Base-by-base conservation (phyloP, 768 basidiomycete genomes). In the Mycena leptocephala region DNA sequence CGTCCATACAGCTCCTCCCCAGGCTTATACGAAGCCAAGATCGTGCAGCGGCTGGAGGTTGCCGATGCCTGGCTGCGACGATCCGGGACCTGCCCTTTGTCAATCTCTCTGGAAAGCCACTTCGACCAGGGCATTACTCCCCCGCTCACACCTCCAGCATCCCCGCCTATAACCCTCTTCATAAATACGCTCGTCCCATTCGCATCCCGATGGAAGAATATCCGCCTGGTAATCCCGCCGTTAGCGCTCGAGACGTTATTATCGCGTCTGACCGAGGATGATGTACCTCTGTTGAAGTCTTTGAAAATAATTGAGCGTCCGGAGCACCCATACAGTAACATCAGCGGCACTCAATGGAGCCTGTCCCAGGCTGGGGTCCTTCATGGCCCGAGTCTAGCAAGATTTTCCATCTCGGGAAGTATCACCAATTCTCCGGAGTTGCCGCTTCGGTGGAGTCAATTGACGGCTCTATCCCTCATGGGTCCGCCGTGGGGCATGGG, bases 1-100 rank as follows among this genome's bases (percentile, higher is more conserved):
- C 24, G 6, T 22, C 39, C 26, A 14, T 7, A n/a, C 64, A 48
- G 5, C 55, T 32, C 20, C 14, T 5, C 6, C 8, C 59, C 26
- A 14, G 22, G 20, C 9, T 4, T 66, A 5, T 32, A n/a, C 35
- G 37, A 64, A 13, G 18, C 32, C 18, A 72, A 63, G 51, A 5
- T 64, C 7, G 51, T 37, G 22, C 62, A 72, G 43, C 53, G 72
- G n/a, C n/a, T 73, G 16, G 55, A 73, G 55, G 41, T 30, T n/a
- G 43, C 46, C 16, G 48, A 48, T 18, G 43, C 33, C 8, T 73
- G 72, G 72, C 32, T 73, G 11, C 16, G 41, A 22, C 72, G 55
- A 8, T 46, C 43, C 2, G 55, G 55, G 16, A 2, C 26, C 3
- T 56, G 55, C 14, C 55, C 55, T 56, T 14, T 56, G 28, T 56